A percentile compares a stretch with the other conserved stretches of the same genome.
These are phyloP conservation scores for Protea cynaroides DNA, from an alignment of 164 flowering plant genomes.

Conservation along the genomic window DNA sequence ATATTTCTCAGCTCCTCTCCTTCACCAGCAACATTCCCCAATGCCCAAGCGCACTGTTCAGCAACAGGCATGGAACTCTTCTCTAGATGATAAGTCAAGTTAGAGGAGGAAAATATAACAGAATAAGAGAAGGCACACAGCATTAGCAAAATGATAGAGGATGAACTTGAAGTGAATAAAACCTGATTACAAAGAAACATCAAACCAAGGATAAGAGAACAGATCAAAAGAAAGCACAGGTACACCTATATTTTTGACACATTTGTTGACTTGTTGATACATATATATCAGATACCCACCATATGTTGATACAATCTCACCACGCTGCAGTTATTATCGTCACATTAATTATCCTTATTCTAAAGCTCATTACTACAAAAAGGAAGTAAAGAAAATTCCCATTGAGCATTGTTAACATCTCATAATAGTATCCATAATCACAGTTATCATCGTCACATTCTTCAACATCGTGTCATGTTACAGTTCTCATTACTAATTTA, in stretches of 20 bases:
- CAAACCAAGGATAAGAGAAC: constrained; percentile 1
- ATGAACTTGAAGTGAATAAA: neutral
- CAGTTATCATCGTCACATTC: neutral
- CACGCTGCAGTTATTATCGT: too few relatives aligned
- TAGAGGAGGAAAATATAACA: constrained; percentile 1
- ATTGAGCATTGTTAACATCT: too few relatives aligned
- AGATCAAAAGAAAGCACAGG: too few relatives aligned
- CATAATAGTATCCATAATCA: neutral
- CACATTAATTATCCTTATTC: too few relatives aligned
- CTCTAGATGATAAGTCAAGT: constrained; percentile 37
- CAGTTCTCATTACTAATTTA: too few relatives aligned
- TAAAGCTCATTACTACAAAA: too few relatives aligned
- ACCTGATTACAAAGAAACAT: too few relatives aligned
- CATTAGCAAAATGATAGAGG: constrained; percentile 1
- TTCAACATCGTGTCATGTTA: too few relatives aligned
- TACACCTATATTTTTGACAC: too few relatives aligned
- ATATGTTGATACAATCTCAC: neutral
- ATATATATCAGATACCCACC: neutral
- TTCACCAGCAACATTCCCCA: constrained; percentile 99
- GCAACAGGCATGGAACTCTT: constrained; percentile 88
- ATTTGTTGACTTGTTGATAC: too few relatives aligned
- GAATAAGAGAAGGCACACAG: constrained; percentile 1
- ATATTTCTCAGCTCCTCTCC: constrained; percentile 80
- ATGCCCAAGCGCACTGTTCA: constrained; percentile 99
- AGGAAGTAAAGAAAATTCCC: too few relatives aligned